Percentiles rank a stretch among this genome's conserved stretches.
Evolutionary conservation across 2,329 filamentous ascomycete genomes (phyloP).

Genomic region (Pseudogymnoascus sp.): DNA sequence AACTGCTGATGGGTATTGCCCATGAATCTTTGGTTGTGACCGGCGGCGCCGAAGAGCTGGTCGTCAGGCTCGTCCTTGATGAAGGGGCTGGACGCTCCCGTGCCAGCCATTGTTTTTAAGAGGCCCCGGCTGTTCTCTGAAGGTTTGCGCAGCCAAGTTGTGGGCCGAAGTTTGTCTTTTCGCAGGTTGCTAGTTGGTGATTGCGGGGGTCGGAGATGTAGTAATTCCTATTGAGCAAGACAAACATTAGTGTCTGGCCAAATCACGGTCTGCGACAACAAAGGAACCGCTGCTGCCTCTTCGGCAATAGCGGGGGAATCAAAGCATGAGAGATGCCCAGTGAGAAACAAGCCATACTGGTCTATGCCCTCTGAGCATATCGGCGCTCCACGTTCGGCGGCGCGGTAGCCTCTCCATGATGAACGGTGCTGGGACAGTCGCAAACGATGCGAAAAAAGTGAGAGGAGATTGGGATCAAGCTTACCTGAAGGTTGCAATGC

Average conservation of each 20-base stretch:
- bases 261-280: not conserved
- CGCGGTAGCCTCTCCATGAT: not conserved
- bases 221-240: not conserved
- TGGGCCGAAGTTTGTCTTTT: not conserved
- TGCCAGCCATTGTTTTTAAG: constrained; percentile 27
- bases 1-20: constrained; percentile 24
- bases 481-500: not conserved
- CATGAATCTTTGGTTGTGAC: constrained; percentile 25
- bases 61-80: constrained; percentile 63
- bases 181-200: constrained; percentile 4
- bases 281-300: not conserved
- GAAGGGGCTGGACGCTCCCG: constrained; percentile 40
- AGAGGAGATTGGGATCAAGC: not conserved
- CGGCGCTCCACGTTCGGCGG: not conserved
- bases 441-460: not conserved
- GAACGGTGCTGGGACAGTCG: not conserved
- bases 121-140: not conserved
- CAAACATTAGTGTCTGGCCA: not conserved
- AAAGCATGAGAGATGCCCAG: not conserved
- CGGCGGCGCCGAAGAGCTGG: constrained; percentile 39
- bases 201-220: not conserved
- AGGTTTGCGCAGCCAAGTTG: constrained; percentile 10
- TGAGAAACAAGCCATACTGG: not conserved
- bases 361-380: not conserved
- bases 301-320: not conserved